These are phyloP conservation scores for Pyricularia pennisetigena DNA, from an alignment of 2,329 filamentous ascomycete genomes.

Conservation along the genomic window DNA sequence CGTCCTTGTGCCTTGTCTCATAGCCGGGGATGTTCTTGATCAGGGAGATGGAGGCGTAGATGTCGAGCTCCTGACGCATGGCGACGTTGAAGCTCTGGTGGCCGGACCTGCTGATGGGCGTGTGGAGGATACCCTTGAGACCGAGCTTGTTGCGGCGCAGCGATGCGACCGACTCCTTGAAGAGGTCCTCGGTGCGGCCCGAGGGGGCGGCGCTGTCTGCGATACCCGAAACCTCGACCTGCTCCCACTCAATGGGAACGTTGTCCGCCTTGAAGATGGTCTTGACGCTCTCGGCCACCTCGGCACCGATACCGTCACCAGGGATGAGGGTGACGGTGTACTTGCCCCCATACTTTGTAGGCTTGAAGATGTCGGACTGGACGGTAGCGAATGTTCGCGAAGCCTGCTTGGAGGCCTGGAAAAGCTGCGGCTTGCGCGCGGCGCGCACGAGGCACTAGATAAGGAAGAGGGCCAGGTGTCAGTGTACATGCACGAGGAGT, in stretches of 20 bases:
- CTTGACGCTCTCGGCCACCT: conserved; percentile 97
- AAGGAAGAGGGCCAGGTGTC: background rate
- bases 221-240: conserved; percentile 89
- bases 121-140: conserved; percentile 97
- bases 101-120: conserved; percentile 89
- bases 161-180: conserved; percentile 90
- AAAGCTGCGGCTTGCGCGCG: conserved; percentile 25
- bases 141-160: conserved; percentile 98
- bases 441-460: conserved; percentile 1
- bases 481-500: background rate
- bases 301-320: conserved; percentile 96
- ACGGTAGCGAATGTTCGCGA: conserved; percentile 65
- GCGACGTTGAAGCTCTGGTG: conserved; percentile 99
- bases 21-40: conserved; percentile 99
- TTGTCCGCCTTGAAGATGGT: conserved; percentile 99
- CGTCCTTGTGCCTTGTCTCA: conserved; percentile 90
- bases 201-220: conserved; percentile 54
- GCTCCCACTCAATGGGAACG: conserved; percentile 97
- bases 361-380: conserved; percentile 95
- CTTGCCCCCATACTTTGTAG: conserved; percentile 97
- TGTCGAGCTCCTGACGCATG: conserved; percentile 97
- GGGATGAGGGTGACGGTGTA: conserved; percentile 98
- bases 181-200: conserved; percentile 86
- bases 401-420: conserved; percentile 17
- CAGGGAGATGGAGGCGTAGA: conserved; percentile 94